phyloP scores from a whole-genome alignment of 2,329 filamentous ascomycete genomes.

The Stagonosporopsis chrysanthemi region DNA sequence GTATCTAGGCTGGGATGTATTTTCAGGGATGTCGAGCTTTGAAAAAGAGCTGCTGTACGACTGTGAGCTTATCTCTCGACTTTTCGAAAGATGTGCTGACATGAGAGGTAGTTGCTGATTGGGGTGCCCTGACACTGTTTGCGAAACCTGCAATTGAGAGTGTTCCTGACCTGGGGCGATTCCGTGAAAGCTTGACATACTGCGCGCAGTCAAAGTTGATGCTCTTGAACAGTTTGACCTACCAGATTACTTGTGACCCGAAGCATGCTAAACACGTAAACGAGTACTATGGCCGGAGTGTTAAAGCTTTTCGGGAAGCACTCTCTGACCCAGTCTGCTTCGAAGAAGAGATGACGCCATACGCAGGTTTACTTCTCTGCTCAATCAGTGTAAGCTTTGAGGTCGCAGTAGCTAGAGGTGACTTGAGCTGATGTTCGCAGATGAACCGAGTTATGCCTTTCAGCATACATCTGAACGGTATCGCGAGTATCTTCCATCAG shows the following conservation, averaged over 20 bases:
- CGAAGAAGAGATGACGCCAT: constrained; percentile 14
- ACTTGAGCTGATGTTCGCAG: neutral
- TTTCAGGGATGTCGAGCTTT: neutral
- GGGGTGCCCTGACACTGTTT: constrained; percentile 16
- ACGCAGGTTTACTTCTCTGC: constrained; percentile 10
- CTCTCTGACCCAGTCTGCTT: constrained; percentile 4
- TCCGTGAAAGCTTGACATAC: constrained; percentile 7
- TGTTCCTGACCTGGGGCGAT: constrained; percentile 5
- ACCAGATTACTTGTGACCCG: constrained; percentile 13
- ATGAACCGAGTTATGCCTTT: constrained; percentile 21
- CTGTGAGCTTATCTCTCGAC: neutral
- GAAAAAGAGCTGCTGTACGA: constrained; percentile 19
- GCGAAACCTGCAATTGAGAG: constrained; percentile 7
- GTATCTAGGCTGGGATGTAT: constrained; percentile 5
- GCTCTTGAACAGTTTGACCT: constrained; percentile 17
- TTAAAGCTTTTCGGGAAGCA: constrained; percentile 9
- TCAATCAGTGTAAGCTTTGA: constrained; percentile 10
- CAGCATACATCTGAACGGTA: constrained; percentile 17
- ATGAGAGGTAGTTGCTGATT: constrained; percentile 8
- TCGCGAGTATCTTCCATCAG: constrained; percentile 14
- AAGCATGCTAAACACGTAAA: constrained; percentile 9
- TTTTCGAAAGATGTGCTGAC: neutral
- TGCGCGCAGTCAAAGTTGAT: constrained; percentile 13
- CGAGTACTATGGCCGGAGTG: constrained; percentile 18
- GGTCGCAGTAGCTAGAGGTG: neutral